Evolutionary conservation across 129 eudicot genomes (phyloP), one percentile per base, ranked within the genome.

Genomic region (Chrysanthemum makinoi): DNA sequence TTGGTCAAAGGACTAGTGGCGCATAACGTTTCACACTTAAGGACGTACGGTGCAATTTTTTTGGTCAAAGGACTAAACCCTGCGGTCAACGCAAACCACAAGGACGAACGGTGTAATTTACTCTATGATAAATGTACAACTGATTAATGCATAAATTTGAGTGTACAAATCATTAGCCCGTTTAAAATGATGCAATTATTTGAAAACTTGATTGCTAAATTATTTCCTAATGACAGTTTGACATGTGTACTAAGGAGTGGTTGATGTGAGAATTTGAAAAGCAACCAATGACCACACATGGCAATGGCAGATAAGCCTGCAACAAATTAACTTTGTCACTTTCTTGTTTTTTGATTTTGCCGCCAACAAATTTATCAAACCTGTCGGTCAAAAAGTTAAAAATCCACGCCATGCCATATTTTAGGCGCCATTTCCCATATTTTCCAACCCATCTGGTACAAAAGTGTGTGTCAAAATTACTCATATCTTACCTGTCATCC

Each of bases 361-460:
- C 76, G 68, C 76, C 76, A 72, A 59, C 5, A 12, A 72, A 59
- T 49, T 12, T 30, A 30, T 30, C 24, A 3, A 30, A 59, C 68
- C 68, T 47, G 75, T 14, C 44, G 66, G 67, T 58, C 53, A 70
- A 70, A 70, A 70, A 54, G 74, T 30, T 30, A 30, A 55, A 55
- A 56, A 18, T 30, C 8, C 75, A 53, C 43, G 43, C 53, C 55
- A 30, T 30, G 35, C 35, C 35, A 30, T 30, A 4, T 30, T 30
- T 30, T 30, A 5, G 35, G 35, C 35, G 35, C 35, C 35, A 30
- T 30, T 30, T 30, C 35, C 35, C 35, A 30, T 30, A 9, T 16
- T 54, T 6, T 5, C 19, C 57, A 18, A 2, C 19, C 59, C 18
- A 51, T n/a, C 10, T 4, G 10, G 22, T 53, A 5, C 17, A 54